Base-by-base conservation (phyloP, 352 stramenopile genomes). In the Blastocystis sp. region DNA sequence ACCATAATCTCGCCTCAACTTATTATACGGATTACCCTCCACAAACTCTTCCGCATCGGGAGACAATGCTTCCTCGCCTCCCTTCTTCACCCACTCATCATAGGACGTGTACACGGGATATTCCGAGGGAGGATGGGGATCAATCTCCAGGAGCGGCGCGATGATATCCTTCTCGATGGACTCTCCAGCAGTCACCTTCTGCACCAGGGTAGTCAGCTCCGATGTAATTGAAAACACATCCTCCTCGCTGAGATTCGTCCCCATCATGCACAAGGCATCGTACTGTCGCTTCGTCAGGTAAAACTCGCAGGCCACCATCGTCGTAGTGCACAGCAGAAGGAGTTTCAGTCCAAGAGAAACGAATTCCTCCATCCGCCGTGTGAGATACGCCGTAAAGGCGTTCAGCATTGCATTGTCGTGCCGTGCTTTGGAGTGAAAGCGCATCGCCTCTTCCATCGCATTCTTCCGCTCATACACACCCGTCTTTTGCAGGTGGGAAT, bases 211-310 rank as follows among this genome's bases (percentile, higher is more conserved):
- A 10, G n/a, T 34, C 7, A 84, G 17, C 10, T 84, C 74, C 21
- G 43, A 24, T 28, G 69, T 19, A 11, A 84, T 40, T 2, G 57
- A 19, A 60, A 42, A 62, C 0, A 64, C 45, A 17, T 38, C 45
- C 59, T 84, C 45, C 34, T 84, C 74, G 11, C 57, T 59, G 14
- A 84, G 40, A 54, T 84, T 84, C 34, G 65, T 84, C 21, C 74
- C 45, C 21, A 84, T 45, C 10, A 24, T 7, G 2, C 52, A 42
- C 38, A 84, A 34, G 38, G 34, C 21, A 17, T 84, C 74, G 66
- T 57, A 84, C n/a, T 84, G 74, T 38, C 24, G 34, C 45, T 84
- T 84, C 38, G 69, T 57, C 38, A 84, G n/a, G 43, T 68, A 84
- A n/a, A 84, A 10, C 24, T 84, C 45, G 45, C 45, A 69, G 3